phyloP scores from a whole-genome alignment of 1,284 basidiomycete genomes.

The Hypsizygus ulmarius region DNA sequence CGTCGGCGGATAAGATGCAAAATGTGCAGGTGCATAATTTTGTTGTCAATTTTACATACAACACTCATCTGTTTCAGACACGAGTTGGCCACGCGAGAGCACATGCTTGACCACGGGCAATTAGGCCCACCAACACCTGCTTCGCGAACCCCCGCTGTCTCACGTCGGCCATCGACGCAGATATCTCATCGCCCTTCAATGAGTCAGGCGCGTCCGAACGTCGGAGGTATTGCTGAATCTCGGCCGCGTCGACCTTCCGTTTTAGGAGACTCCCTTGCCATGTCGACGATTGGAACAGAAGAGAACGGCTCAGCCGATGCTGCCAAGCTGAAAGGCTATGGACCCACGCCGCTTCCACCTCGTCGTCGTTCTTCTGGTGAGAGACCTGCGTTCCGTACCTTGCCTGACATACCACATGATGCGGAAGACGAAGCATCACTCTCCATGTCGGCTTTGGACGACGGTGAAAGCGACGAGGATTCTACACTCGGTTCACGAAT shows the following conservation, averaged over 20 bases:
- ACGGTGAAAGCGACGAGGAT: constrained; percentile 29
- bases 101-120: constrained; percentile 90
- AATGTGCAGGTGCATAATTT: constrained; percentile 71
- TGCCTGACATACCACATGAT: constrained; percentile 21
- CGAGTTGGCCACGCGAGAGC: constrained; percentile 84
- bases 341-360: constrained; percentile 4
- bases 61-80: constrained; percentile 44
- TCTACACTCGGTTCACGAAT: neutral
- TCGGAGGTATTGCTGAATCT: constrained; percentile 19
- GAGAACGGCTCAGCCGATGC: constrained; percentile 17
- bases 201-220: constrained; percentile 20
- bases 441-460: constrained; percentile 32
- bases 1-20: constrained; percentile 81
- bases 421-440: constrained; percentile 16
- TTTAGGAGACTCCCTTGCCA: constrained; percentile 34
- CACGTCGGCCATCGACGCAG: constrained; percentile 45
- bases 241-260: constrained; percentile 35
- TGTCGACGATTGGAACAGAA: constrained; percentile 36
- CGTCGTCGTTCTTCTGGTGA: constrained; percentile 19
- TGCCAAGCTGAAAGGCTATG: constrained; percentile 4
- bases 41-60: neutral
- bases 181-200: constrained; percentile 24
- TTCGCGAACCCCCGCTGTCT: constrained; percentile 44
- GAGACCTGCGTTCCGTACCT: constrained; percentile 18
- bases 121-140: constrained; percentile 64